Evolutionary conservation across 805 yeast genomes (phyloP).

Genomic region (Yarrowia sp.): DNA sequence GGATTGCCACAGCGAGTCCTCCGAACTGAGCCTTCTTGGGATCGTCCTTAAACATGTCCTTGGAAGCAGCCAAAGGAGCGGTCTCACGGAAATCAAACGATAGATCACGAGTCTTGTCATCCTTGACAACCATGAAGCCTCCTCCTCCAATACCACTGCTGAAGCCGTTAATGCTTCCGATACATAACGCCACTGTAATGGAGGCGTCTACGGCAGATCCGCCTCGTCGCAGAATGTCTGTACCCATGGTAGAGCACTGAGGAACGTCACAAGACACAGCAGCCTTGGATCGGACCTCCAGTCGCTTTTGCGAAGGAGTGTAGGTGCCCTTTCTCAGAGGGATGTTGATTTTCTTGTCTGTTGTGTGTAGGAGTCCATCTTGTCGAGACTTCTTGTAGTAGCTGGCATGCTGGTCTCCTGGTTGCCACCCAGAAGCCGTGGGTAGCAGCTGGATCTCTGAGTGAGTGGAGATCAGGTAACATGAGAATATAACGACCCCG

Average conservation of each 20-base stretch:
- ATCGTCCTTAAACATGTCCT: conserved; percentile 58
- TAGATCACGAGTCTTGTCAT: conserved; percentile 47
- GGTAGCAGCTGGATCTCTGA: neutral
- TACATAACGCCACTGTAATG: conserved; percentile 80
- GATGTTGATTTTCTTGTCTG: conserved; percentile 21
- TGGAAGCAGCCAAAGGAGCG: conserved; percentile 65
- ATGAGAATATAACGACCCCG: neutral
- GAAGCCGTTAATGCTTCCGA: conserved; percentile 78
- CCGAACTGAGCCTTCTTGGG: conserved; percentile 62
- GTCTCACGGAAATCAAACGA: conserved; percentile 83
- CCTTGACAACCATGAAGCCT: conserved; percentile 57
- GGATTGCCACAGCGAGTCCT: conserved; percentile 84
- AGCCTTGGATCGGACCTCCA: conserved; percentile 28
- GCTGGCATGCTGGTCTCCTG: conserved; percentile 12
- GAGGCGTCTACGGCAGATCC: conserved; percentile 96
- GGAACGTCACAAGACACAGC: conserved; percentile 69
- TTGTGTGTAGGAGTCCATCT: neutral
- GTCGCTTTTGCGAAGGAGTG: neutral
- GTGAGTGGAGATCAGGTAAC: neutral
- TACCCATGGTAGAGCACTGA: conserved; percentile 61
- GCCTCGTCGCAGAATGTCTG: conserved; percentile 46
- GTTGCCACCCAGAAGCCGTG: neutral
- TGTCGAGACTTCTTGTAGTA: neutral
- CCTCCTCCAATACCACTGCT: conserved; percentile 95
- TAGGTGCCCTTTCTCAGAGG: conserved; percentile 16